These are phyloP conservation scores for Fusarium nelsonii DNA, from an alignment of 2,329 filamentous ascomycete species.

Conservation along the genomic window DNA sequence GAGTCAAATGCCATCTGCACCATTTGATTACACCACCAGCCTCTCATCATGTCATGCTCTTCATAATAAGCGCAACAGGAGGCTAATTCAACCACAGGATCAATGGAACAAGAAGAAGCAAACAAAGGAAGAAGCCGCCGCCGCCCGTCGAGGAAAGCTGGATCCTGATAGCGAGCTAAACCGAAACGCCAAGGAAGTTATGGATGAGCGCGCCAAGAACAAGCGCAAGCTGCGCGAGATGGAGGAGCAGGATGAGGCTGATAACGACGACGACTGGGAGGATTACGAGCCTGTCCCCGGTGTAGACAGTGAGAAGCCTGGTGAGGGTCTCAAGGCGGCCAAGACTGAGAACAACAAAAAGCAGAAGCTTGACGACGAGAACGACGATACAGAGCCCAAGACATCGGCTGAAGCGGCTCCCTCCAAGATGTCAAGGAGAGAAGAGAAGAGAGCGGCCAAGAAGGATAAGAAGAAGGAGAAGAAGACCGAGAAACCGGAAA, in stretches of 20 bases:
- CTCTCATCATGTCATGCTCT: neutral
- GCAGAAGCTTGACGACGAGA: constrained; percentile 55
- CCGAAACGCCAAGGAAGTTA: constrained; percentile 87
- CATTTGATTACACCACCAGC: constrained; percentile 9
- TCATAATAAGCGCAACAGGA: neutral
- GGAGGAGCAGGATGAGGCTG: constrained; percentile 60
- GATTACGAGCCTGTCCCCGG: constrained; percentile 62
- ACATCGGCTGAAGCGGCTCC: constrained; percentile 60
- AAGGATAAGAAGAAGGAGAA: constrained; percentile 61
- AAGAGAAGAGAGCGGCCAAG: constrained; percentile 65
- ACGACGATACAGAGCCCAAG: constrained; percentile 43
- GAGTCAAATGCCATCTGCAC: constrained; percentile 15
- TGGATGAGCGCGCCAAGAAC: constrained; percentile 81
- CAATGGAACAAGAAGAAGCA: constrained; percentile 97
- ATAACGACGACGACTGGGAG: constrained; percentile 61
- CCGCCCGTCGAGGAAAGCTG: constrained; percentile 87
- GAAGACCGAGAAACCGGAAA: constrained; percentile 49
- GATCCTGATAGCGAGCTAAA: constrained; percentile 88
- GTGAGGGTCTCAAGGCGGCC: constrained; percentile 70
- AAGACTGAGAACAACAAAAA: constrained; percentile 67
- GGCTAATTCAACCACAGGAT: constrained; percentile 67
- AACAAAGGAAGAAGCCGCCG: constrained; percentile 86
- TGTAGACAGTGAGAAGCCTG: constrained; percentile 70
- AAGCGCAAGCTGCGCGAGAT: constrained; percentile 83
- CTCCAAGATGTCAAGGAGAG: constrained; percentile 64